phyloP scores from a whole-genome alignment of 805 yeast genomes.

The Saturnispora bothae region DNA sequence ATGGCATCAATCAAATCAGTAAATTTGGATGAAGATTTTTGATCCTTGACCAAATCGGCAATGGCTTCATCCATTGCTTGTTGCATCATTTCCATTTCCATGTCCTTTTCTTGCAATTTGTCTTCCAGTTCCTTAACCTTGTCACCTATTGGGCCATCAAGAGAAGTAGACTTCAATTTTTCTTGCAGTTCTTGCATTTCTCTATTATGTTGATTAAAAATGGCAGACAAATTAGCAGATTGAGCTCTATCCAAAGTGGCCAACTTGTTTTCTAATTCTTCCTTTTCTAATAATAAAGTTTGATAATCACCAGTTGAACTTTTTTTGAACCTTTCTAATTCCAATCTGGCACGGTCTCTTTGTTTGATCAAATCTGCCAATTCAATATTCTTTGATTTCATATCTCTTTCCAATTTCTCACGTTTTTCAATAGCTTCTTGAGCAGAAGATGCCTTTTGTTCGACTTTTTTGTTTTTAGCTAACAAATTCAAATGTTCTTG shows the following conservation, averaged over 20 bases:
- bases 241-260: conserved; percentile 52
- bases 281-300: conserved; percentile 49
- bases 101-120: conserved; percentile 53
- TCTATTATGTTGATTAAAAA: conserved; percentile 50
- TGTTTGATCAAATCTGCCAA: conserved; percentile 71
- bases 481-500: conserved; percentile 81
- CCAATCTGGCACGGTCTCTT: conserved; percentile 80
- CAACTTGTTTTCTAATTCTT: conserved; percentile 48
- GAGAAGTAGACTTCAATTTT: conserved; percentile 23
- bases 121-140: conserved; percentile 29
- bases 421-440: conserved; percentile 82
- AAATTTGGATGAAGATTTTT: conserved; percentile 35
- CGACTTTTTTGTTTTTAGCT: conserved; percentile 67
- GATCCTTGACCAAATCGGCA: conserved; percentile 42
- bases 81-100: conserved; percentile 68
- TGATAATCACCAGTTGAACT: conserved; percentile 57
- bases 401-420: conserved; percentile 71
- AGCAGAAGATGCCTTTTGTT: conserved; percentile 79
- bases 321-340: conserved; percentile 60
- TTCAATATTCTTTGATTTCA: conserved; percentile 78
- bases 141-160: conserved; percentile 17
- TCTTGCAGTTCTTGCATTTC: conserved; percentile 46
- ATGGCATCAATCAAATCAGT: conserved; percentile 56
- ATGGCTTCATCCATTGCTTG: conserved; percentile 71
- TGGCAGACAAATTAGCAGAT: conserved; percentile 48